phyloP scores from a whole-genome alignment of 1,284 basidiomycete genomes.

The Acaromyces ingoldii region DNA sequence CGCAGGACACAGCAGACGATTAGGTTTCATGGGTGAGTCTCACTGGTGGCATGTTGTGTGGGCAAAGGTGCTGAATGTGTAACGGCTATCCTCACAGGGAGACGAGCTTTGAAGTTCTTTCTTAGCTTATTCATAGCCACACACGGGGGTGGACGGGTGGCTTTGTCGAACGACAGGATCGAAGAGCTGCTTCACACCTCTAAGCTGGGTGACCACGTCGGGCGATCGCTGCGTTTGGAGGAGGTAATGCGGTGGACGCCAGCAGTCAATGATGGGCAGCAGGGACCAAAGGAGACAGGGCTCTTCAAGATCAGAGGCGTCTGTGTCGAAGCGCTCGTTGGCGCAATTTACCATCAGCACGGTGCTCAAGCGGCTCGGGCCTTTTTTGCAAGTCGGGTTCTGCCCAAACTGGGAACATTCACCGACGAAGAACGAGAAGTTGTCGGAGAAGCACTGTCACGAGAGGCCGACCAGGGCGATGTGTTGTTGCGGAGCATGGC shows the following conservation, averaged over 20 bases:
- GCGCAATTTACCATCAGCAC: slow-evolving; percentile 47
- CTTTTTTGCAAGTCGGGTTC: slow-evolving; percentile 16
- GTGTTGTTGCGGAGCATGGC: background rate
- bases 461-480: background rate
- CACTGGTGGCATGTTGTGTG: background rate
- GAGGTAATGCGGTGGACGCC: slow-evolving; percentile 51
- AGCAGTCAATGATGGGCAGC: slow-evolving; percentile 26
- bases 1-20: slow-evolving; percentile 41
- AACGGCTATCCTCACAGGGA: slow-evolving; percentile 9
- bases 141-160: background rate
- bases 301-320: slow-evolving; percentile 48
- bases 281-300: slow-evolving; percentile 38
- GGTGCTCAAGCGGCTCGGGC: slow-evolving; percentile 20
- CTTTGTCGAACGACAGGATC: slow-evolving; percentile 8
- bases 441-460: background rate
- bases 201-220: slow-evolving; percentile 39
- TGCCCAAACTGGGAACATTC: slow-evolving; percentile 11
- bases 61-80: background rate
- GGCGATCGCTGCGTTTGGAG: slow-evolving; percentile 38
- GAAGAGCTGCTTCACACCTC: slow-evolving; percentile 34
- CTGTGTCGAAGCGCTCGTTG: slow-evolving; percentile 47
- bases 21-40: slow-evolving; percentile 37
- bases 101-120: slow-evolving; percentile 40
- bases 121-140: slow-evolving; percentile 37
- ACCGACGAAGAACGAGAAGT: background rate